These are phyloP conservation scores for Phytophthora citricola DNA, from an alignment of 352 stramenopile genomes.

Conservation along the genomic window DNA sequence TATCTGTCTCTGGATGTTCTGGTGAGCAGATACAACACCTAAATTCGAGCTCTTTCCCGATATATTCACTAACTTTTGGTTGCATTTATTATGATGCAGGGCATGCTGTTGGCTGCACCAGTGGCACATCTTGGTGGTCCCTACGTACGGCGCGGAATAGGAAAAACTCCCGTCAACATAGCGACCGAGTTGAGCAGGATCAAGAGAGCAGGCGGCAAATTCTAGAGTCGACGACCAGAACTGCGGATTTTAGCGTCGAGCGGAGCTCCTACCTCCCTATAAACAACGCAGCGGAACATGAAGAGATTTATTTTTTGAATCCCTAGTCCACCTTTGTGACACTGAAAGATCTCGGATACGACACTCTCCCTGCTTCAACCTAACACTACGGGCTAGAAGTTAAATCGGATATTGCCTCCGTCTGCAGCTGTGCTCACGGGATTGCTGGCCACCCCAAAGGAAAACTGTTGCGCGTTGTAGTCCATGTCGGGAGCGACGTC, in stretches of 20 bases:
- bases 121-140: slow-evolving; percentile 90
- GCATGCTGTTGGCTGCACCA: slow-evolving; percentile 92
- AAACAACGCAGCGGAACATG: slow-evolving; percentile 28
- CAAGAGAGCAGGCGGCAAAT: slow-evolving; percentile 14
- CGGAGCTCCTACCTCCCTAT: slow-evolving; percentile 17
- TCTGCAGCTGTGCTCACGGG: slow-evolving; percentile 14
- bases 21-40: slow-evolving; percentile 43
- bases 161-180: neutral
- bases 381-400: slow-evolving; percentile 35
- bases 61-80: slow-evolving; percentile 13
- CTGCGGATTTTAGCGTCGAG: neutral
- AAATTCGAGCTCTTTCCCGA: neutral
- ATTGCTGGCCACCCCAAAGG: slow-evolving; percentile 57
- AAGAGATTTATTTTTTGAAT: slow-evolving; percentile 31
- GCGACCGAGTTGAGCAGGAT: neutral
- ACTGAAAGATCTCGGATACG: too few relatives aligned
- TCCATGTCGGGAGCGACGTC: slow-evolving; percentile 66
- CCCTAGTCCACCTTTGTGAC: neutral
- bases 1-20: slow-evolving; percentile 91
- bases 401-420: slow-evolving; percentile 29
- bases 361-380: slow-evolving; percentile 12
- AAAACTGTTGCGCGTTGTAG: slow-evolving; percentile 58
- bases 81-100: slow-evolving; percentile 41
- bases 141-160: slow-evolving; percentile 81
- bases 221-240: slow-evolving; percentile 18